Base-by-base conservation (phyloP, 805 yeast species). In the Schwanniomyces sp. region DNA sequence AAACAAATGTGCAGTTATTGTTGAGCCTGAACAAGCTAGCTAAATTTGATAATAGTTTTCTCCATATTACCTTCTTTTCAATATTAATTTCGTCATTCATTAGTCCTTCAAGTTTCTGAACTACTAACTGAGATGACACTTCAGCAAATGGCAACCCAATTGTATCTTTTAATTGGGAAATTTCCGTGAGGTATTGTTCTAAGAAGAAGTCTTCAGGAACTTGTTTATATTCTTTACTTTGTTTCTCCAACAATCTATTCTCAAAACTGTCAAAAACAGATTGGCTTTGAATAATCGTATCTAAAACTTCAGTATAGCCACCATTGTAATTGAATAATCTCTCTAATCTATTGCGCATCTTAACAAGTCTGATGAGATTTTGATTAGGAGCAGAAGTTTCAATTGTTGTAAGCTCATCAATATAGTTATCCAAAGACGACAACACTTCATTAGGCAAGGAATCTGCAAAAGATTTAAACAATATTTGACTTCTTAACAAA, bases 231-330 rank as follows among this genome's bases (percentile, higher is more conserved):
- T 21, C 40, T 12, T 16, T 36, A 25, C 39, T 30, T 38, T 26
- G 16, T 12, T 11, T 14, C 24, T 17, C n/a, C 6, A 11, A 6
- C 14, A 11, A 10, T 12, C 37, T 51, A 44, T 38, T 52, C 45
- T 77, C 79, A 49, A 77, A 69, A 18, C 58, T 58, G 41, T 79
- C 79, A 54, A 80, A 80, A 9, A 70, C 68, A 47, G 63, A 58
- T 45, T 78, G 79, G 50, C 78, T 80, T 43, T 79, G 76, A 17
- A 81, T 57, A 37, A 84, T 57, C 1, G 84, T 69, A 55, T 85
- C 90, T 55, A 85, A 72, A 10, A 80, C 72, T 44, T 78, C 78
- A 2, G 84, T 70, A 54, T 81, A 78, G 1, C 84, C 85, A 14
- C 86, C 85, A 54, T 85, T 84, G 29, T 79, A 54, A 14, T 65